phyloP scores from a whole-genome alignment of 2,329 filamentous ascomycete species.

The Knufia petricola region DNA sequence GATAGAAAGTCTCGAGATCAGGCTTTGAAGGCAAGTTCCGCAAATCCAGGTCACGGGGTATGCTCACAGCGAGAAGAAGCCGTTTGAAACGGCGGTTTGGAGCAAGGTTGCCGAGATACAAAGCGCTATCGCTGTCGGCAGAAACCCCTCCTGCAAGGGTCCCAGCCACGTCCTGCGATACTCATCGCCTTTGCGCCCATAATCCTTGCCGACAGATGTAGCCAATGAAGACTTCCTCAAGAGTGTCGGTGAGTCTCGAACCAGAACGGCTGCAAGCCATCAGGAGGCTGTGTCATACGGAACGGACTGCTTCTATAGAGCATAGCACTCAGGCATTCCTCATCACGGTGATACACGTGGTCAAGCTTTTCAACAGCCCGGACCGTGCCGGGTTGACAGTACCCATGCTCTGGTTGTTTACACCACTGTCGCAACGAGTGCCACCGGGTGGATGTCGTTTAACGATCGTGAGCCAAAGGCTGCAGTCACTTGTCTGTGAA shows the following conservation, averaged over 20 bases:
- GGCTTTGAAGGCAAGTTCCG: too few relatives aligned
- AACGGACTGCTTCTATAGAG: too few relatives aligned
- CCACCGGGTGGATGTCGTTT: background rate
- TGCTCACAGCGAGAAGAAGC: too few relatives aligned
- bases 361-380: background rate
- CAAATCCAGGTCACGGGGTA: too few relatives aligned
- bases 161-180: background rate
- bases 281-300: too few relatives aligned
- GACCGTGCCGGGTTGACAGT: background rate
- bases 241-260: background rate
- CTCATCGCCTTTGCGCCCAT: background rate
- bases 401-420: background rate
- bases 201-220: background rate
- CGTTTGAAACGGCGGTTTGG: background rate
- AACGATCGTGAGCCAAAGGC: background rate
- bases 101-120: background rate
- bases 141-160: background rate
- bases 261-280: background rate
- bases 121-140: background rate
- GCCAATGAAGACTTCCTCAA: background rate
- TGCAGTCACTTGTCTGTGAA: too few relatives aligned
- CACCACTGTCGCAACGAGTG: background rate
- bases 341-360: background rate
- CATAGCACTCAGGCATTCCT: too few relatives aligned
- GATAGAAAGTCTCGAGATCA: too few relatives aligned